A percentile compares a stretch with the other conserved stretches of the same genome.
These are phyloP conservation scores for Phytophthora sp. DNA, from an alignment of 352 stramenopile species.

Conservation along the genomic window DNA sequence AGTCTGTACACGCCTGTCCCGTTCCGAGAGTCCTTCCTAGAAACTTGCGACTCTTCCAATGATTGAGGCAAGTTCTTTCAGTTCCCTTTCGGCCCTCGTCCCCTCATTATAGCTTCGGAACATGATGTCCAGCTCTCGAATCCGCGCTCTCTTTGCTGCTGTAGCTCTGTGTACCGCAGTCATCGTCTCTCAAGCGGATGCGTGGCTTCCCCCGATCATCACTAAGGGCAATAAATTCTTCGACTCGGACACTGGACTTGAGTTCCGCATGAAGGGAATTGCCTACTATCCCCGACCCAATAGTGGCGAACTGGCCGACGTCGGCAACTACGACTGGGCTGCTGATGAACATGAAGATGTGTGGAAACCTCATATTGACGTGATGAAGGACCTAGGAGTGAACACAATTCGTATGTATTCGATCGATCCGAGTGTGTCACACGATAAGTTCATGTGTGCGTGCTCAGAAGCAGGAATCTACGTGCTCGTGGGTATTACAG, in stretches of 20 bases:
- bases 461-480: conserved; percentile 74
- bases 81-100: too few species aligned
- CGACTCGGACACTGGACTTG: conserved; percentile 58
- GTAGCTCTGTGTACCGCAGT: conserved; percentile 11
- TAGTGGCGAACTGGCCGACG: conserved; percentile 49
- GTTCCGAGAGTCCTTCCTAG: too few species aligned
- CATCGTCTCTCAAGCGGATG: conserved; percentile 19
- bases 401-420: conserved; percentile 77
- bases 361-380: conserved; percentile 58
- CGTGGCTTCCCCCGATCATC: conserved; percentile 54
- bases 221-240: conserved; percentile 89
- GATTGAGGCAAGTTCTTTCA: too few species aligned
- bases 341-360: conserved; percentile 62
- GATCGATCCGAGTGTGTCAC: conserved; percentile 57
- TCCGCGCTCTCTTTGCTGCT: conserved; percentile 19
- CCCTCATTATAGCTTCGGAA: too few species aligned
- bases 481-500: conserved; percentile 67
- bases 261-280: conserved; percentile 77
- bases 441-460: conserved; percentile 86
- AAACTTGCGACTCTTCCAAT: too few species aligned
- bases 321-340: conserved; percentile 72
- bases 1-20: too few species aligned
- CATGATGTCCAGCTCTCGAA: conserved; percentile 23
- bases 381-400: conserved; percentile 62
- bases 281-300: conserved; percentile 77